Evolutionary conservation across 441 rosid genomes (phyloP).

Genomic region (Populus hybrid): DNA sequence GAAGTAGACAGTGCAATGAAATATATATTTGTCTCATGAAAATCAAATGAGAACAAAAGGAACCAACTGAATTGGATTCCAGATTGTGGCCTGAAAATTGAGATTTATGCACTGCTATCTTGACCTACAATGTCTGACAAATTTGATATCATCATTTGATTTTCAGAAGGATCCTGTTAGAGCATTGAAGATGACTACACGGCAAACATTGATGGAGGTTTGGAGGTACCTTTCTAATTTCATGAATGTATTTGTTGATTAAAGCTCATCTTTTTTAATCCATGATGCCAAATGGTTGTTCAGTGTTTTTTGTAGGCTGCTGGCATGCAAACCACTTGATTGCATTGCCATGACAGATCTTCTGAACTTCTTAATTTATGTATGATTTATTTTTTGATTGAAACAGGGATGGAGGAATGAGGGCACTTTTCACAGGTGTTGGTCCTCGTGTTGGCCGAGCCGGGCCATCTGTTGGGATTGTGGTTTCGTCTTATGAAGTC

Average conservation of each 20-base stretch:
- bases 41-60: neutral
- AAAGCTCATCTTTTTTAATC: neutral
- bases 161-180: conserved; percentile 71
- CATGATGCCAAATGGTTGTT: neutral
- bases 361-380: neutral
- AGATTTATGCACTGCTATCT: neutral
- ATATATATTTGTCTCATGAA: neutral
- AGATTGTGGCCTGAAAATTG: neutral
- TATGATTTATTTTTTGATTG: neutral
- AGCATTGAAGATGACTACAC: conserved; percentile 76
- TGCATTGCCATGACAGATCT: conserved; percentile 2
- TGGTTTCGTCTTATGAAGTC: conserved; percentile 91
- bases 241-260: neutral
- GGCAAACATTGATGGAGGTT: conserved; percentile 67
- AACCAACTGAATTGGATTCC: neutral
- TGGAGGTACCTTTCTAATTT: conserved; percentile 62
- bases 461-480: conserved; percentile 98
- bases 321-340: neutral
- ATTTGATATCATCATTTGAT: neutral
- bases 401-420: conserved; percentile 79
- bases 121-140: neutral
- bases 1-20: neutral
- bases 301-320: neutral
- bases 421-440: conserved; percentile 80
- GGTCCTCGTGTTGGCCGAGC: conserved; percentile 94